Evolutionary conservation across 106 monocot genomes (phyloP).

Genomic region (Platanthera guangdongensis): DNA sequence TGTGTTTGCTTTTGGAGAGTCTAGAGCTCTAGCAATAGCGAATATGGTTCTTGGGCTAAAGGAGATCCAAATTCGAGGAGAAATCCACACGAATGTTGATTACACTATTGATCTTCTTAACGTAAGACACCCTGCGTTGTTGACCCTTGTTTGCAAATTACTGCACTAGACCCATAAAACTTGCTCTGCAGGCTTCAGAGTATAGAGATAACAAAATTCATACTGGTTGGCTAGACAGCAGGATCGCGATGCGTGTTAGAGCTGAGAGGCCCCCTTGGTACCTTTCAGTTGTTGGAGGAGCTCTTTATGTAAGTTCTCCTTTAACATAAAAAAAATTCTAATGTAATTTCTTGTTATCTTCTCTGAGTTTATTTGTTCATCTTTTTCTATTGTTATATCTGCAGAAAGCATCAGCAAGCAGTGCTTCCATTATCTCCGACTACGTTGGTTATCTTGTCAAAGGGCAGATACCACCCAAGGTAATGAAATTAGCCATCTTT

Average conservation of each 20-base stretch:
- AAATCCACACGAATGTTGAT: constrained; percentile 96
- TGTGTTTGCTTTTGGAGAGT: constrained; percentile 99
- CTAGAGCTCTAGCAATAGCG: constrained; percentile 86
- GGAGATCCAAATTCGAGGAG: constrained; percentile 94
- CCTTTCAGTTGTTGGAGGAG: constrained; percentile 97
- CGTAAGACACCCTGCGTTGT: constrained; percentile 31
- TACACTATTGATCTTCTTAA: constrained; percentile 93
- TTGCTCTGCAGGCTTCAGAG: constrained; percentile 55
- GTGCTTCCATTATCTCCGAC: constrained; percentile 86
- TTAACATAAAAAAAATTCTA: not conserved
- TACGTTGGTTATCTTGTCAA: constrained; percentile 96
- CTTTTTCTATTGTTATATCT: constrained; percentile 3
- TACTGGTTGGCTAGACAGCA: constrained; percentile 96
- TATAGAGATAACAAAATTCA: constrained; percentile 98
- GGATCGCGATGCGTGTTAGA: constrained; percentile 99
- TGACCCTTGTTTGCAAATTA: not conserved
- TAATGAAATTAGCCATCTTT: constrained; percentile 9
- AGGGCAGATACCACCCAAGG: constrained; percentile 98
- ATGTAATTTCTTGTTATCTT: not conserved
- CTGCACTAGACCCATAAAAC: not conserved
- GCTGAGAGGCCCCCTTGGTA: constrained; percentile 99
- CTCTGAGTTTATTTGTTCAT: constrained; percentile 1
- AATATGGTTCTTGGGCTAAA: constrained; percentile 99
- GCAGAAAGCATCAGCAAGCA: constrained; percentile 94
- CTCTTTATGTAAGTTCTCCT: constrained; percentile 69